phyloP scores from a whole-genome alignment of 1,284 basidiomycete species.

The Wallemia hederae region DNA sequence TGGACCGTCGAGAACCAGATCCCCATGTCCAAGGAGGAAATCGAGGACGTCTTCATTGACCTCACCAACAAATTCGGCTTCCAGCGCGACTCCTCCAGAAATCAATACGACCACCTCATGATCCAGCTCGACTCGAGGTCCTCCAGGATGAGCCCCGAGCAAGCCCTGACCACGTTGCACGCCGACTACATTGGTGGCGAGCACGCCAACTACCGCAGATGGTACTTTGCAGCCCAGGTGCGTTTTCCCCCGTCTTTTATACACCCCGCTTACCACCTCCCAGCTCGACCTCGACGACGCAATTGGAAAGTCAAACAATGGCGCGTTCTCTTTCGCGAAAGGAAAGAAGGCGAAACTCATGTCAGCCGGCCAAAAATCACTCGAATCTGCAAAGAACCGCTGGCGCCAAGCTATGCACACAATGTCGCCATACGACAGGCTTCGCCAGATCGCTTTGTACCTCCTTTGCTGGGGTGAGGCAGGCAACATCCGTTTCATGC shows the following conservation, averaged over 20 bases:
- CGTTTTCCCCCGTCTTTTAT: background rate
- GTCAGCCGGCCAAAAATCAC: conserved; percentile 41
- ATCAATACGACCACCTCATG: conserved; percentile 87
- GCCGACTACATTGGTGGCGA: conserved; percentile 97
- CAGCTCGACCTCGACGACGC: conserved; percentile 97
- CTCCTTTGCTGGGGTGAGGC: conserved; percentile 96
- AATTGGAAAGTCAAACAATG: conserved; percentile 71
- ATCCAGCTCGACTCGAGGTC: conserved; percentile 84
- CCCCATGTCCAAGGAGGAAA: conserved; percentile 91
- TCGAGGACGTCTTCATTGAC: conserved; percentile 94
- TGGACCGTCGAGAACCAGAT: conserved; percentile 80
- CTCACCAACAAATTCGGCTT: conserved; percentile 98
- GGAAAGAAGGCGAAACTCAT: conserved; percentile 18
- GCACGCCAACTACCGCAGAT: conserved; percentile 87
- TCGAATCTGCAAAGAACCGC: conserved; percentile 57
- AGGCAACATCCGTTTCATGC: conserved; percentile 90
- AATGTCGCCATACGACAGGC: conserved; percentile 93
- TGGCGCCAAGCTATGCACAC: conserved; percentile 97
- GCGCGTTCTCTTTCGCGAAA: conserved; percentile 54
- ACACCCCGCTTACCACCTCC: background rate
- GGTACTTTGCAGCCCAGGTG: conserved; percentile 73
- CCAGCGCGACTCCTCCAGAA: conserved; percentile 43
- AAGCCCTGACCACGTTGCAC: conserved; percentile 77
- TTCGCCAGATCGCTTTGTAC: conserved; percentile 85
- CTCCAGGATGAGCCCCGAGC: conserved; percentile 90